Percentiles rank a stretch among this genome's conserved stretches.
phyloP scores from a whole-genome alignment of 305 asterid genomes.

The Lippia alba region DNA sequence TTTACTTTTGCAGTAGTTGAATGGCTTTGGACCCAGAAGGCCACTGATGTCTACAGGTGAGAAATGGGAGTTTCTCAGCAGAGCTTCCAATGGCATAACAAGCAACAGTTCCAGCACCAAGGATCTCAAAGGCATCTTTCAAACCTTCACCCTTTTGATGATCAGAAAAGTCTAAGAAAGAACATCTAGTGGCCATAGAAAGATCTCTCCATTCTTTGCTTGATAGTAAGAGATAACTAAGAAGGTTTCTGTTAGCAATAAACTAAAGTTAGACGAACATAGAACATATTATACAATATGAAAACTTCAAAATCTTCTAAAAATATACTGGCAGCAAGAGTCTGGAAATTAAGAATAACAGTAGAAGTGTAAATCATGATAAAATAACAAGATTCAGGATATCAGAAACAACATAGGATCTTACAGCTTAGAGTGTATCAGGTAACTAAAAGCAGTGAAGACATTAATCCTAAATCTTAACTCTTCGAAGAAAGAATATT shows the following conservation, averaged over 20 bases:
- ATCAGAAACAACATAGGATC: not conserved
- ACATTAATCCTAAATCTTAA: too few relatives aligned
- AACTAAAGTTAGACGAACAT: slow-evolving; percentile 37
- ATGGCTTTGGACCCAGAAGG: slow-evolving; percentile 50
- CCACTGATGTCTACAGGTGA: slow-evolving; percentile 59
- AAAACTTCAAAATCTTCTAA: not conserved
- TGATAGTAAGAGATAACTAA: slow-evolving; percentile 71
- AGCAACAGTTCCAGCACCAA: slow-evolving; percentile 91
- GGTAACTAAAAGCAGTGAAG: too few relatives aligned
- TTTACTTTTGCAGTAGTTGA: slow-evolving; percentile 74
- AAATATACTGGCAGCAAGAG: slow-evolving; percentile 1
- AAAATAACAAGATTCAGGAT: slow-evolving; percentile 9
- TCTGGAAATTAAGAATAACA: slow-evolving; percentile 21
- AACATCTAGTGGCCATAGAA: slow-evolving; percentile 72
- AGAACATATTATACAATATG: slow-evolving; percentile 24
- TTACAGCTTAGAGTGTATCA: too few relatives aligned
- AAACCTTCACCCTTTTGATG: slow-evolving; percentile 51
- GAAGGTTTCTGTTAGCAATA: slow-evolving; percentile 70
- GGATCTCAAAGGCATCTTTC: slow-evolving; percentile 69
- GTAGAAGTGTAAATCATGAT: slow-evolving; percentile 4
- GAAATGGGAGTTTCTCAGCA: slow-evolving; percentile 42
- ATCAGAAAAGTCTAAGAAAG: slow-evolving; percentile 52
- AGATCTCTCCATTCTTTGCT: slow-evolving; percentile 76
- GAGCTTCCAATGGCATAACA: slow-evolving; percentile 57
- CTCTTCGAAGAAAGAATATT: not conserved